Conservation (phyloP, 768 basidiomycete species). For the Obba rivulosa region DNA sequence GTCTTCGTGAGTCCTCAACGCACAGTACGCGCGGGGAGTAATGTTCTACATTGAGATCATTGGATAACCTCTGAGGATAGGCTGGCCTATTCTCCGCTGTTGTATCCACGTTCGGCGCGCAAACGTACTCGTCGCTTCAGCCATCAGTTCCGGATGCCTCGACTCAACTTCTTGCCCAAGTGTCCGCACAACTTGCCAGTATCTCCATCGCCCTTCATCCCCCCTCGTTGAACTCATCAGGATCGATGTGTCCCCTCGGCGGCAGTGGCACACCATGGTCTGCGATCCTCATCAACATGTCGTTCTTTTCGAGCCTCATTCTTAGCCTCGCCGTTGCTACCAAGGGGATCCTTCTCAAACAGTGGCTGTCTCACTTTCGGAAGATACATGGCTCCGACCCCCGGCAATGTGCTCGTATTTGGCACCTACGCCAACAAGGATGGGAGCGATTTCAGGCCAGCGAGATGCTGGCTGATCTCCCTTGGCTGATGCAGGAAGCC, state of each 20-base stretch:
- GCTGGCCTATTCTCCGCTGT: slow-evolving; percentile 15
- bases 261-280: background rate
- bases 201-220: too few species aligned
- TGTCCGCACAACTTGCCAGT: background rate
- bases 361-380: slow-evolving; percentile 9
- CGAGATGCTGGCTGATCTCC: slow-evolving; percentile 9
- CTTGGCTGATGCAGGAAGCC: slow-evolving; percentile 11
- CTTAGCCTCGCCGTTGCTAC: background rate
- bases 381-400: slow-evolving; percentile 12
- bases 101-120: slow-evolving; percentile 13
- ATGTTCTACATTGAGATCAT: too few species aligned
- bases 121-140: slow-evolving; percentile 7
- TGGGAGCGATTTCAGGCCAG: slow-evolving; percentile 15
- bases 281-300: slow-evolving; percentile 2
- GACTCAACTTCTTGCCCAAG: background rate
- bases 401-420: slow-evolving; percentile 12
- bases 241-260: too few species aligned
- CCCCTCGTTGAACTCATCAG: too few species aligned
- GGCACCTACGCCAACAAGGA: slow-evolving; percentile 18
- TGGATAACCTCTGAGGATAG: too few species aligned
- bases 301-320: background rate
- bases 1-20: too few species aligned
- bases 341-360: background rate
- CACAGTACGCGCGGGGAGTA: too few species aligned
- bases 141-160: too few species aligned